Conservation (phyloP, 495 filamentous ascomycete species). For the Arthonia radiata region DNA sequence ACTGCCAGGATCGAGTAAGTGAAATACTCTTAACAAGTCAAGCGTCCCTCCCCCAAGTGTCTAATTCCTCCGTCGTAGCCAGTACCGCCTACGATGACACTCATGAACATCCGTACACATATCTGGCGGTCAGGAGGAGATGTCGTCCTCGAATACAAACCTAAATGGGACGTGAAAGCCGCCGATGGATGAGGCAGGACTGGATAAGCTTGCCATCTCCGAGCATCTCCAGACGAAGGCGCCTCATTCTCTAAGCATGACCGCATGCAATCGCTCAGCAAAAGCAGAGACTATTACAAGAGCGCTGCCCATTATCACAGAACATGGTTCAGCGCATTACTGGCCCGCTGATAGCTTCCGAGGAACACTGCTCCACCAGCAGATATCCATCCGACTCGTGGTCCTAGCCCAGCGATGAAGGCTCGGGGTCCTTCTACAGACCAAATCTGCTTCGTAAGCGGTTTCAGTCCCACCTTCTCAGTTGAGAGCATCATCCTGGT, state of each 20-base stretch:
- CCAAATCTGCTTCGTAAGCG: slow-evolving; percentile 40
- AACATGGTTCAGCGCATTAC: slow-evolving; percentile 52
- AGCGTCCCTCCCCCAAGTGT: slow-evolving; percentile 13
- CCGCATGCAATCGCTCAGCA: no score
- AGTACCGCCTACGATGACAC: slow-evolving; percentile 52
- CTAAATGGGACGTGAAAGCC: no score
- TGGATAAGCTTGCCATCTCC: no score
- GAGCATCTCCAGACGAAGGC: no score
- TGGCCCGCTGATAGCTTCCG: slow-evolving; percentile 83
- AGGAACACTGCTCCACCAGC: slow-evolving; percentile 84
- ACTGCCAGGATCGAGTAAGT: slow-evolving; percentile 74
- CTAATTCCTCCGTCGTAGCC: slow-evolving; percentile 27
- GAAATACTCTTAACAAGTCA: slow-evolving; percentile 1
- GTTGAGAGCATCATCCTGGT: slow-evolving; percentile 76
- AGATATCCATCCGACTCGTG: slow-evolving; percentile 80
- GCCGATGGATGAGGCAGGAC: no score
- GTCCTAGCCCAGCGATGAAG: slow-evolving; percentile 75
- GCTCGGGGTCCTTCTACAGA: slow-evolving; percentile 44
- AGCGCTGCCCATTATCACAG: no score
- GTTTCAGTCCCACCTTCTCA: slow-evolving; percentile 26
- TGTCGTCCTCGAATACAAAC: slow-evolving; percentile 70
- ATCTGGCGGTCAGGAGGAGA: slow-evolving; percentile 84
- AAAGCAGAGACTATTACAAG: no score
- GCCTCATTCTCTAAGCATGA: no score
- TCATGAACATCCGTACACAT: slow-evolving; percentile 71